Percentiles rank a stretch among this genome's conserved stretches.
Evolutionary conservation across 2,329 filamentous ascomycete species (phyloP).

Genomic region (Phialophora macrospora): DNA sequence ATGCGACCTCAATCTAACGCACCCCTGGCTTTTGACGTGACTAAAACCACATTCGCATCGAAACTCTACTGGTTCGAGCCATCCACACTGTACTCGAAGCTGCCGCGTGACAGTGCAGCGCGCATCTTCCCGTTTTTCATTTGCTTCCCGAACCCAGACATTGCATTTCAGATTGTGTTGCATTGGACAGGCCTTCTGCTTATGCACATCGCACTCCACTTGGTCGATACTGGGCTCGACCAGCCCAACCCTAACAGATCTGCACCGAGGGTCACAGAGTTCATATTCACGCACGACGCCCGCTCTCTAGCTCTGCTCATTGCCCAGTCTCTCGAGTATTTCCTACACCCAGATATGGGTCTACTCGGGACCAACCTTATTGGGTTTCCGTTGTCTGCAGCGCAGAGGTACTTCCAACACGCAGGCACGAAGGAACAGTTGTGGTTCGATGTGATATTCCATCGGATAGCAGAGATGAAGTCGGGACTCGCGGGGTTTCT

Average conservation of each 20-base stretch:
- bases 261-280: not conserved
- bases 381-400: constrained; percentile 27
- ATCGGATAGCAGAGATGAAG: constrained; percentile 36
- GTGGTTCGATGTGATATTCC: constrained; percentile 29
- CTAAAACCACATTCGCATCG: not conserved
- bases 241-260: too few relatives aligned
- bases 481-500: constrained; percentile 55
- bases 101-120: constrained; percentile 15
- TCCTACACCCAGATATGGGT: constrained; percentile 31
- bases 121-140: constrained; percentile 17
- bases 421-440: constrained; percentile 18
- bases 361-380: constrained; percentile 21
- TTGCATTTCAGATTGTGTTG: constrained; percentile 24
- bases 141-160: constrained; percentile 21
- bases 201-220: constrained; percentile 11
- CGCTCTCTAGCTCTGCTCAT: constrained; percentile 24
- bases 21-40: not conserved
- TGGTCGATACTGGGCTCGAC: not conserved
- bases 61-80: constrained; percentile 23
- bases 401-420: constrained; percentile 22
- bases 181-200: constrained; percentile 22
- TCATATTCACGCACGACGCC: not conserved
- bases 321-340: constrained; percentile 32
- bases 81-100: constrained; percentile 15
- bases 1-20: not conserved